These are phyloP conservation scores for Oxytropis ochrocephala DNA, from an alignment of 306 rosid species.

Conservation along the genomic window DNA sequence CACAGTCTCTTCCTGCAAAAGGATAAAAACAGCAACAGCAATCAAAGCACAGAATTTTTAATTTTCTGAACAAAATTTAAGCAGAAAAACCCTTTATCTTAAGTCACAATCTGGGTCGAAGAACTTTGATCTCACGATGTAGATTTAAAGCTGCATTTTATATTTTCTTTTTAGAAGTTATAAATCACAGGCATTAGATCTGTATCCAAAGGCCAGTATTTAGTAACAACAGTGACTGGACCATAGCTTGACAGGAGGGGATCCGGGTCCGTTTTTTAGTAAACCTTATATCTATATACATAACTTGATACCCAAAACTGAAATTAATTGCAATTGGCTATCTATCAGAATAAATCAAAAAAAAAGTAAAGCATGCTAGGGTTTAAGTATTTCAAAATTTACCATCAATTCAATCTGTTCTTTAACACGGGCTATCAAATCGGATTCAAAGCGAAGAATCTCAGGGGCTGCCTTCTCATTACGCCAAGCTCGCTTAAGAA, in stretches of 20 bases:
- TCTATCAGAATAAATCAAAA: neutral
- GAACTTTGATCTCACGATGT: no score
- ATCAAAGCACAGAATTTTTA: neutral
- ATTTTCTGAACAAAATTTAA: neutral
- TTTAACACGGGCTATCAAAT: constrained; percentile 46
- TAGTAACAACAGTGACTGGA: no score
- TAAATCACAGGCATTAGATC: no score
- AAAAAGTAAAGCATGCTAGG: neutral
- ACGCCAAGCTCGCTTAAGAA: constrained; percentile 44
- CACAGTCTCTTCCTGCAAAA: constrained; percentile 71
- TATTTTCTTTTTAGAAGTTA: no score
- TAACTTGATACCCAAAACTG: neutral
- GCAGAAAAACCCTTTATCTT: neutral
- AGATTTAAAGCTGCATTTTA: no score
- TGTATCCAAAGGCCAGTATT: no score
- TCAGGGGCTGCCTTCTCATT: constrained; percentile 44
- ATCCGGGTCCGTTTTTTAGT: no score
- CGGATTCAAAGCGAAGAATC: constrained; percentile 56
- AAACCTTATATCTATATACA: neutral
- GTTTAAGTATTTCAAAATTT: neutral
- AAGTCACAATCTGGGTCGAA: no score
- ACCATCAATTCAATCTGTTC: constrained; percentile 77
- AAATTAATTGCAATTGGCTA: neutral
- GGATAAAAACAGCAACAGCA: neutral
- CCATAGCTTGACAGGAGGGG: no score